Evolutionary conservation across 1,284 basidiomycete genomes (phyloP).

Genomic region (Hemileia vastatrix): DNA sequence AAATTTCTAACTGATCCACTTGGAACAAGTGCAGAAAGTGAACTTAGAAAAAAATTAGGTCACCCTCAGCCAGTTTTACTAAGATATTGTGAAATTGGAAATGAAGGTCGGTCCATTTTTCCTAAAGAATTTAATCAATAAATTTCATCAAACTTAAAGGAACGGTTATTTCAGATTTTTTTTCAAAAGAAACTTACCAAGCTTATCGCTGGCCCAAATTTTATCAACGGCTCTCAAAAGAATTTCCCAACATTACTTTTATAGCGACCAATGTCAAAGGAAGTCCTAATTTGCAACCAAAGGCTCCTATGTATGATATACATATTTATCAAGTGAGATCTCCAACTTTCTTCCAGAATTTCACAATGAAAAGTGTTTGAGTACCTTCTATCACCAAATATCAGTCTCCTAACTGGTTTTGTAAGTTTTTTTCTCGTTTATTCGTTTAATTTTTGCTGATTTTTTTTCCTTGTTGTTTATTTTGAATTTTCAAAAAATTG

Average conservation of each 20-base stretch:
- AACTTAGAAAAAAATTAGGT: not conserved
- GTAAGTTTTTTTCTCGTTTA: no score
- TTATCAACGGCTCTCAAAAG: not conserved
- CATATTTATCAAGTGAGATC: not conserved
- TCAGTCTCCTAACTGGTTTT: no score
- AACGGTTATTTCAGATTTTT: not conserved
- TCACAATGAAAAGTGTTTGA: no score
- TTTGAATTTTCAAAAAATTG: no score
- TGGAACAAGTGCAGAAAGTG: no score
- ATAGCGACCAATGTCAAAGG: not conserved
- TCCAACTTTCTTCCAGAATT: no score
- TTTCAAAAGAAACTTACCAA: not conserved
- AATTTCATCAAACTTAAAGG: not conserved
- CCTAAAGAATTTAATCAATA: not conserved
- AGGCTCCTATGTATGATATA: not conserved
- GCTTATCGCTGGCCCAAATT: not conserved
- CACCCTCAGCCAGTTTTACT: not conserved
- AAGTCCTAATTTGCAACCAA: not conserved
- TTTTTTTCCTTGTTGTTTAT: no score
- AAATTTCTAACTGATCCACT: no score
- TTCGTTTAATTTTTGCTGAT: no score
- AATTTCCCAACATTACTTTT: not conserved
- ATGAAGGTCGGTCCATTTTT: not conserved
- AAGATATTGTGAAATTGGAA: not conserved
- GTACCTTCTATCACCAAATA: no score